Percentiles rank a stretch among this genome's conserved stretches.
Conservation (phyloP, 2,329 filamentous ascomycete genomes). For the Cadophora sp. region DNA sequence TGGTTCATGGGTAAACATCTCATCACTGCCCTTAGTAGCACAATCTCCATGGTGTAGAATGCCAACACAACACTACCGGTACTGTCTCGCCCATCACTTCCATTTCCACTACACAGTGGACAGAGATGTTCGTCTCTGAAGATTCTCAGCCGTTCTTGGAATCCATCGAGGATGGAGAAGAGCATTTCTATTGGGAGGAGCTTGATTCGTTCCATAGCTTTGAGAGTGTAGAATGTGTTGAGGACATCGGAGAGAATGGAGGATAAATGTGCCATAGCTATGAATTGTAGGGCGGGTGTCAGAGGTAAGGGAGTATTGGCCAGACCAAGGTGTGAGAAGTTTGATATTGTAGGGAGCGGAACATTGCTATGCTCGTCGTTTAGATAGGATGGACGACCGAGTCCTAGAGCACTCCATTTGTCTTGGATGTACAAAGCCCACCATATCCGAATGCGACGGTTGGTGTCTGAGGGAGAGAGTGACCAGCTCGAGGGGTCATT, state of each 20-base stretch:
- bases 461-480: slow-evolving; percentile 40
- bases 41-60: slow-evolving; percentile 37
- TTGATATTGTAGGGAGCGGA: slow-evolving; percentile 54
- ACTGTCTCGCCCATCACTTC: slow-evolving; percentile 29
- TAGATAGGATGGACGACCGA: slow-evolving; percentile 59
- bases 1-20: slow-evolving; percentile 32
- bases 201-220: slow-evolving; percentile 34
- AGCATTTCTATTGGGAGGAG: slow-evolving; percentile 30
- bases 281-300: slow-evolving; percentile 47
- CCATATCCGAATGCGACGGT: slow-evolving; percentile 60
- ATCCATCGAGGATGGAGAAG: slow-evolving; percentile 31
- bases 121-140: slow-evolving; percentile 36
- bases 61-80: slow-evolving; percentile 34
- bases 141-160: slow-evolving; percentile 31
- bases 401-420: slow-evolving; percentile 63
- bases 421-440: slow-evolving; percentile 73
- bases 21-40: slow-evolving; percentile 36
- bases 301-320: slow-evolving; percentile 44
- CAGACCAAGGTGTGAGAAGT: slow-evolving; percentile 35
- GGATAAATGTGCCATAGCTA: slow-evolving; percentile 57
- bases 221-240: slow-evolving; percentile 54
- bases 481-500: slow-evolving; percentile 41
- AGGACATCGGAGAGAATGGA: slow-evolving; percentile 59
- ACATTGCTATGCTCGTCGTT: slow-evolving; percentile 41
- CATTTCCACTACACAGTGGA: slow-evolving; percentile 29